Percentiles rank a stretch among this genome's conserved stretches.
Conservation (phyloP, 2,329 filamentous ascomycete species). For the Monosporascus sp. region DNA sequence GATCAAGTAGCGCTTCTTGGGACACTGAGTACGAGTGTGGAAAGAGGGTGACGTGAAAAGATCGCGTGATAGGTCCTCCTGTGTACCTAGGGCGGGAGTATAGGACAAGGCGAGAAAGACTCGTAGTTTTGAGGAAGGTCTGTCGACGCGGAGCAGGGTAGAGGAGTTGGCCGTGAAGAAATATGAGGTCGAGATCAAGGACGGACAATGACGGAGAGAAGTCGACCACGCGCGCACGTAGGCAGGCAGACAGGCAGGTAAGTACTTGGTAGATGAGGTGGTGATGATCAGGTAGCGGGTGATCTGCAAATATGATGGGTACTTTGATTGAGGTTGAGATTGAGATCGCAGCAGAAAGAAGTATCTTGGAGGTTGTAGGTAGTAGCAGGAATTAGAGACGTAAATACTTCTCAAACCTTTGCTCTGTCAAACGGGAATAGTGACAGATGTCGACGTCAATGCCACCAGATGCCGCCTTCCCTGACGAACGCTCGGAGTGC, state of each 20-base stretch:
- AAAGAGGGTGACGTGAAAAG: conserved; percentile 19
- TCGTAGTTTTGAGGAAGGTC: conserved; percentile 10
- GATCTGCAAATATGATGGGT: conserved; percentile 21
- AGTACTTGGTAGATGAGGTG: conserved; percentile 3
- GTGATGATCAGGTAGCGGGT: conserved; percentile 6
- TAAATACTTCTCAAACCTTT: conserved; percentile 34
- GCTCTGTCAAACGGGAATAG: conserved; percentile 23
- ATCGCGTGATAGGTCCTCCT: conserved; percentile 3
- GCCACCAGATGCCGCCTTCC: conserved; percentile 3
- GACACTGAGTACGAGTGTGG: conserved; percentile 8
- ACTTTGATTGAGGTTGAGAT: conserved; percentile 21
- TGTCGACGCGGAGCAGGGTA: conserved; percentile 9
- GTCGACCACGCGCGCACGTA: conserved; percentile 3
- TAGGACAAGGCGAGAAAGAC: conserved; percentile 19
- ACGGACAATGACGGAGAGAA: conserved; percentile 7
- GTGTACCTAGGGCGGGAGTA: conserved; percentile 16
- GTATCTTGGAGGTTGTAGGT: conserved; percentile 15
- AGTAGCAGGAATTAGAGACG: conserved; percentile 25
- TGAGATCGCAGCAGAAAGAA: conserved; percentile 13
- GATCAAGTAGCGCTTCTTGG: conserved; percentile 13
- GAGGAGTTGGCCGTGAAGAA: conserved; percentile 13
- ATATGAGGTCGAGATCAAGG: conserved; percentile 10
- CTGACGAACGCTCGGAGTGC: not conserved
- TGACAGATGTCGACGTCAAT: conserved; percentile 12
- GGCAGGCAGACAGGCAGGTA: not conserved